These are phyloP conservation scores for Xylaria scruposa DNA, from an alignment of 495 filamentous ascomycete genomes.

Conservation along the genomic window DNA sequence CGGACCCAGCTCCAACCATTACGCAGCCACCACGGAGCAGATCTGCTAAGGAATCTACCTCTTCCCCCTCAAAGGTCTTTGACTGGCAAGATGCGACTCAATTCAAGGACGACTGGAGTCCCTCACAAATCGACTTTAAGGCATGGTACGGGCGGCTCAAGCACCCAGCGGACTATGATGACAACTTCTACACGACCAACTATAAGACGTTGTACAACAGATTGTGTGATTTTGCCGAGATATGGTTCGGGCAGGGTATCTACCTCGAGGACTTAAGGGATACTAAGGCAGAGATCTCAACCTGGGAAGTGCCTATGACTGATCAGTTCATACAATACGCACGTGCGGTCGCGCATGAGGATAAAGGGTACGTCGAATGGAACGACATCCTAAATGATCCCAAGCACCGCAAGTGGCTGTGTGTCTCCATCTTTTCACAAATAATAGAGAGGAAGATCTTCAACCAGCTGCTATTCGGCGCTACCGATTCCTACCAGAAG, in stretches of 20 bases:
- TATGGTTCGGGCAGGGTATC: slow-evolving; percentile 32
- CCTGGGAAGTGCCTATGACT: slow-evolving; percentile 34
- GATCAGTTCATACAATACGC: slow-evolving; percentile 46
- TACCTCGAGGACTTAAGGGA: slow-evolving; percentile 18
- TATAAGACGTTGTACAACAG: slow-evolving; percentile 28
- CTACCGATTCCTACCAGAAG: slow-evolving; percentile 29
- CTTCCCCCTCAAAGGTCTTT: not conserved
- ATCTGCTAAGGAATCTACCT: not conserved
- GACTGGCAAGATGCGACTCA: slow-evolving; percentile 1
- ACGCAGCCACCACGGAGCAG: not conserved
- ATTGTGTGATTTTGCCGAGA: slow-evolving; percentile 27
- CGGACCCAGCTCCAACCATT: slow-evolving; percentile 15
- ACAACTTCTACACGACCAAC: slow-evolving; percentile 33
- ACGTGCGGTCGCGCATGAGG: slow-evolving; percentile 44
- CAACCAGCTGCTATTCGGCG: slow-evolving; percentile 53
- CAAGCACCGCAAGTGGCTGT: slow-evolving; percentile 46
- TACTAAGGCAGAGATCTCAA: not conserved
- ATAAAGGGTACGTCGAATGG: slow-evolving; percentile 48
- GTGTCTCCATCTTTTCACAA: slow-evolving; percentile 50
- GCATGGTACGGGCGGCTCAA: slow-evolving; percentile 13
- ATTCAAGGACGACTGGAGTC: slow-evolving; percentile 26
- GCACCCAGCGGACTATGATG: slow-evolving; percentile 36
- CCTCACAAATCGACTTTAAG: slow-evolving; percentile 35
- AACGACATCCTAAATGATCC: slow-evolving; percentile 44
- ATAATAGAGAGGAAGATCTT: slow-evolving; percentile 53